A percentile compares a stretch with the other conserved stretches of the same genome.
These are phyloP conservation scores for Athelia sp. DNA, from an alignment of 1,284 basidiomycete genomes.

Conservation along the genomic window DNA sequence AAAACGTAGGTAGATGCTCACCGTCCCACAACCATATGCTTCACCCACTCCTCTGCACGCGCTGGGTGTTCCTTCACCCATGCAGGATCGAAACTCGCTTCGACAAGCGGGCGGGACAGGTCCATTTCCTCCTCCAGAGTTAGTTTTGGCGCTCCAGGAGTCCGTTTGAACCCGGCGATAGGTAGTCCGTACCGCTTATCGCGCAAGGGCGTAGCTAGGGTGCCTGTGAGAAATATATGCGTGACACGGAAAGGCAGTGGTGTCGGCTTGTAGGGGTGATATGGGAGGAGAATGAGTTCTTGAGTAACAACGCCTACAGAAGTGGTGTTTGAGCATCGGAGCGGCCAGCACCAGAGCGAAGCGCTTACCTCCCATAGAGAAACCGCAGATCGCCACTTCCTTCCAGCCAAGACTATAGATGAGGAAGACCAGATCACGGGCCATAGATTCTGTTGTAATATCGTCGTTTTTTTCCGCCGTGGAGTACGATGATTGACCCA, in stretches of 20 bases:
- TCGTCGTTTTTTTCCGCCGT: constrained; percentile 22
- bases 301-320: constrained; percentile 33
- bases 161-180: constrained; percentile 8
- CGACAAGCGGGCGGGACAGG: constrained; percentile 23
- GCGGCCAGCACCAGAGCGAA: neutral
- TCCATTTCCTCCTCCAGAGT: constrained; percentile 28
- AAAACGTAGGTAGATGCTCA: too few species aligned
- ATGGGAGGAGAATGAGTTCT: constrained; percentile 38
- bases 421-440: constrained; percentile 35
- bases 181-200: constrained; percentile 22
- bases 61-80: constrained; percentile 30
- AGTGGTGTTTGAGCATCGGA: neutral
- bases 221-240: constrained; percentile 33
- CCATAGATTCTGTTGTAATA: constrained; percentile 35
- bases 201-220: constrained; percentile 20
- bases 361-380: constrained; percentile 37
- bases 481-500: constrained; percentile 33
- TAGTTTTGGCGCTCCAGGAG: constrained; percentile 9
- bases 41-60: constrained; percentile 7
- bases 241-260: constrained; percentile 33
- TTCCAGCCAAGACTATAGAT: constrained; percentile 32
- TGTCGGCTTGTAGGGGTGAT: constrained; percentile 25
- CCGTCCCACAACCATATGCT: too few species aligned
- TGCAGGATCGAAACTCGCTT: constrained; percentile 27
- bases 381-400: constrained; percentile 35